Evolutionary conservation across 306 rosid genomes (phyloP).

Genomic region (Vachellia pachyceras): DNA sequence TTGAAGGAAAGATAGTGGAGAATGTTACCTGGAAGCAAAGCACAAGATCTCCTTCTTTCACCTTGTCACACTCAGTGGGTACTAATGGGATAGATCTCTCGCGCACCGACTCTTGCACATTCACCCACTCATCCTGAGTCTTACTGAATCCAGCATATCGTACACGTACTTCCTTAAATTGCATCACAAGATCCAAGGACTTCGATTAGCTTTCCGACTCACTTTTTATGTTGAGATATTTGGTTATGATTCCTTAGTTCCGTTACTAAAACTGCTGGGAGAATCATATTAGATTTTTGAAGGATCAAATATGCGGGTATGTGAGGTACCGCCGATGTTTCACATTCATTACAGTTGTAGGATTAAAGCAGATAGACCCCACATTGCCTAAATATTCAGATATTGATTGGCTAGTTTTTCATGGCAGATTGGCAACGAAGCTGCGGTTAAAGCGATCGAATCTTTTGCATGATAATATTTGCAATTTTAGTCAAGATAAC

Average conservation of each 20-base stretch:
- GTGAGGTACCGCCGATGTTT: neutral
- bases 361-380: neutral
- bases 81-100: constrained; percentile 79
- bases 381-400: neutral
- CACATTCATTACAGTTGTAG: neutral
- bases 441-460: neutral
- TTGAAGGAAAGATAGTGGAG: neutral
- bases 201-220: constrained; percentile 19
- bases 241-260: neutral
- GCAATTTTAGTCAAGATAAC: no score
- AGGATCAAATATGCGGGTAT: neutral
- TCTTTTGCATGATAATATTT: no score
- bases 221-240: neutral
- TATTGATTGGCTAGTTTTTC: no score
- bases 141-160: constrained; percentile 72
- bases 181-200: constrained; percentile 33
- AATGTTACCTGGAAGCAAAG: constrained; percentile 77
- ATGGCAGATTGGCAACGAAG: no score
- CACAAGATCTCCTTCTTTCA: constrained; percentile 73
- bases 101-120: constrained; percentile 66
- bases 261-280: constrained; percentile 3
- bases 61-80: constrained; percentile 78
- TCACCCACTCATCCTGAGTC: constrained; percentile 87
- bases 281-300: neutral
- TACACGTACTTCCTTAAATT: constrained; percentile 73